These are phyloP conservation scores for Escallonia herrerae DNA, from an alignment of 129 eudicot genomes.

Conservation along the genomic window DNA sequence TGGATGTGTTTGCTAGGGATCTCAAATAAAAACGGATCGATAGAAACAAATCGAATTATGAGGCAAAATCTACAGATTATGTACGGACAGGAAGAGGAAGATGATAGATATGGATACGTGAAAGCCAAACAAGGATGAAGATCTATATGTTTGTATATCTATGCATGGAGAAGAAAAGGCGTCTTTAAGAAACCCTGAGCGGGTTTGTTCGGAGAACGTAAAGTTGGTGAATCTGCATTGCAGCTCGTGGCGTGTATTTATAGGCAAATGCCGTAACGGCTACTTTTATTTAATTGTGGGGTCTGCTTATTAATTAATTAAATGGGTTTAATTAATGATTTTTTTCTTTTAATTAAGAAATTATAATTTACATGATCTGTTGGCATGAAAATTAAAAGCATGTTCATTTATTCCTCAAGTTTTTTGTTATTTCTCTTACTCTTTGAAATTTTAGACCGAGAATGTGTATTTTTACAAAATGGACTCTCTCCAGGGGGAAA, in stretches of 20 bases:
- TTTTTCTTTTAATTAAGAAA: neutral
- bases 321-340: neutral
- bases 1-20: slow-evolving; percentile 18
- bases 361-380: no score
- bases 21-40: slow-evolving; percentile 47
- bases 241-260: slow-evolving; percentile 24
- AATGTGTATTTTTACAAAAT: no score
- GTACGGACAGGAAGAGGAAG: neutral
- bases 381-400: no score
- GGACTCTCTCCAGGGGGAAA: no score
- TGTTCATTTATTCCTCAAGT: no score
- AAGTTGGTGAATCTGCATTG: slow-evolving; percentile 7
- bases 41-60: neutral
- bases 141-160: neutral
- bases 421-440: no score
- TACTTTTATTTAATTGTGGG: slow-evolving; percentile 17
- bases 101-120: neutral
- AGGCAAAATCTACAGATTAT: neutral
- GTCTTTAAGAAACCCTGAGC: neutral
- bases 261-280: slow-evolving; percentile 45
- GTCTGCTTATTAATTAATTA: neutral
- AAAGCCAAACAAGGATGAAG: neutral
- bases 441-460: no score
- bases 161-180: slow-evolving; percentile 8
- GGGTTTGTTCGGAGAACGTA: slow-evolving; percentile 11